Conservation (phyloP, 176 grass and related monocot genomes). For the Puya raimondii region DNA sequence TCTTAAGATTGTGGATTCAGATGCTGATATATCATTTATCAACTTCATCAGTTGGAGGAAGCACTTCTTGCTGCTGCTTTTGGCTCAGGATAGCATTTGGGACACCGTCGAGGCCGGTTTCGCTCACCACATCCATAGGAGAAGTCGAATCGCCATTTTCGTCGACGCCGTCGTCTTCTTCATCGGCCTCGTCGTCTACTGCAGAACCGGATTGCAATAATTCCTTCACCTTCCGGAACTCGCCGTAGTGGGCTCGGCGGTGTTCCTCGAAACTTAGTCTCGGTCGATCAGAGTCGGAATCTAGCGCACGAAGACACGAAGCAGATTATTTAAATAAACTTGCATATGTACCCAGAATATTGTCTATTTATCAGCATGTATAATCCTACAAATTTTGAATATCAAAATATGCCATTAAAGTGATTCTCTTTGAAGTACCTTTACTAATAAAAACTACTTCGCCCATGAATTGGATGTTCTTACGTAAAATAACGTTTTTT, state of each 20-base stretch:
- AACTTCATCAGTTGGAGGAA: neutral
- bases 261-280: slow-evolving; percentile 14
- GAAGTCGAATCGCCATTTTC: neutral
- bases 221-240: slow-evolving; percentile 12
- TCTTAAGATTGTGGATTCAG: neutral
- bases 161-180: neutral
- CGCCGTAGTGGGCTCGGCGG: slow-evolving; percentile 4
- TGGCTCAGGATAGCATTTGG: neutral
- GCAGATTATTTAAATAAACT: too few species aligned
- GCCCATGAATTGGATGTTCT: too few species aligned
- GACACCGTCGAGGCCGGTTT: neutral
- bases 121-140: neutral
- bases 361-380: too few species aligned
- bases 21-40: neutral
- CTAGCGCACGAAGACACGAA: neutral
- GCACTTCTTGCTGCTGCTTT: neutral
- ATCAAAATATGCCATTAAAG: too few species aligned
- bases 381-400: too few species aligned
- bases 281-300: slow-evolving; percentile 6
- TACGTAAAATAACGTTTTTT: too few species aligned
- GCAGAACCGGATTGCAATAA: neutral
- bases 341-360: too few species aligned
- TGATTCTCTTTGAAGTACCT: too few species aligned
- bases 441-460: too few species aligned
- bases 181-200: neutral